Evolutionary conservation across 768 basidiomycete genomes (phyloP).

Genomic region (Kwoniella sp.): DNA sequence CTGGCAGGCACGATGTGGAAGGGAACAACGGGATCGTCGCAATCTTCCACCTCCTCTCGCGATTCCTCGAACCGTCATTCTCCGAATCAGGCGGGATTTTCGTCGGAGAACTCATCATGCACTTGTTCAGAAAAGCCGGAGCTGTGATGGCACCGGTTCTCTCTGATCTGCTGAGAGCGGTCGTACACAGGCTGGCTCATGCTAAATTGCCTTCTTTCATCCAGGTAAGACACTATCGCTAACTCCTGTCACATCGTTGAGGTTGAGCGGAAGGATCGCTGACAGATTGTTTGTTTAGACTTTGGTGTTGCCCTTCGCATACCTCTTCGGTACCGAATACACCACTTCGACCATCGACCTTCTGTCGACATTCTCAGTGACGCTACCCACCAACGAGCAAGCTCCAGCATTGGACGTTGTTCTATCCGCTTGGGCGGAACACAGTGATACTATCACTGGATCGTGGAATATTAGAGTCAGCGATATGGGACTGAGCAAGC

Average conservation of each 20-base stretch:
- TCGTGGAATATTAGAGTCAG: slow-evolving; percentile 90
- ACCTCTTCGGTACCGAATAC: slow-evolving; percentile 79
- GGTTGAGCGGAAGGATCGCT: background rate
- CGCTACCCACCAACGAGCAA: slow-evolving; percentile 54
- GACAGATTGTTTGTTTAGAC: slow-evolving; percentile 61
- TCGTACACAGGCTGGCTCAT: slow-evolving; percentile 75
- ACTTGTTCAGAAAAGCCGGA: slow-evolving; percentile 81
- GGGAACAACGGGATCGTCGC: slow-evolving; percentile 76
- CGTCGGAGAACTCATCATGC: slow-evolving; percentile 92
- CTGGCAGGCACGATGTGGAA: slow-evolving; percentile 59
- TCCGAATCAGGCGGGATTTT: slow-evolving; percentile 91
- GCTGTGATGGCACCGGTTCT: slow-evolving; percentile 78
- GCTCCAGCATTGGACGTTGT: slow-evolving; percentile 78
- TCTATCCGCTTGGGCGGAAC: slow-evolving; percentile 92
- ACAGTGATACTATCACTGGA: slow-evolving; percentile 89
- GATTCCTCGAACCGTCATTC: slow-evolving; percentile 69
- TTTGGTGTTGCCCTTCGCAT: slow-evolving; percentile 88
- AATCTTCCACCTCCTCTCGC: slow-evolving; percentile 73
- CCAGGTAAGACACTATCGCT: slow-evolving; percentile 75
- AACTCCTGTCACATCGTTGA: too few relatives aligned
- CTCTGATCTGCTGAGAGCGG: slow-evolving; percentile 80
- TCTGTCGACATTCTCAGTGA: slow-evolving; percentile 67
- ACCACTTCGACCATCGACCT: slow-evolving; percentile 75
- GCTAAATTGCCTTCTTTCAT: slow-evolving; percentile 90
- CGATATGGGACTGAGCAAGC: slow-evolving; percentile 73